Conservation (phyloP, 176 grass and related monocot genomes). For the Pontederia crassipes region DNA sequence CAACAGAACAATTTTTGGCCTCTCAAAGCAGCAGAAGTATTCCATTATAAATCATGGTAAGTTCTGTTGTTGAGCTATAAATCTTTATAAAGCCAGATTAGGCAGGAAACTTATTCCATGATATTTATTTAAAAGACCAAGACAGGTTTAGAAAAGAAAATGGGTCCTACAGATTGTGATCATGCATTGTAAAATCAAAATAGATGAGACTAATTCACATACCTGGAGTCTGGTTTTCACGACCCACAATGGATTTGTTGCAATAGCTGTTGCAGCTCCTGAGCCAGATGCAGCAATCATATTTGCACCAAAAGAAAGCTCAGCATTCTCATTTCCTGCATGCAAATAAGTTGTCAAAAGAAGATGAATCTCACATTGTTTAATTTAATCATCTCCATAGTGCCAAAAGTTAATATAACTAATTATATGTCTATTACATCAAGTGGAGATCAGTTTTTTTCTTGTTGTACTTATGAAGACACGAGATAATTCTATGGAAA, state of each 20-base stretch:
- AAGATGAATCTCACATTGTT: too few species aligned
- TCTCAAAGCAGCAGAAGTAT: too few species aligned
- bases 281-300: slow-evolving; percentile 65
- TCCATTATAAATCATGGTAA: too few species aligned
- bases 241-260: slow-evolving; percentile 88
- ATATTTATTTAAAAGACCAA: not conserved
- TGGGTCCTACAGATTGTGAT: not conserved
- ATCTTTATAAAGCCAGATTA: too few species aligned
- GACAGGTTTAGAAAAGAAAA: not conserved
- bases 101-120: too few species aligned
- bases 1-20: too few species aligned
- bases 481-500: not conserved
- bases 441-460: too few species aligned
- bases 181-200: slow-evolving; percentile 3
- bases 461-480: too few species aligned
- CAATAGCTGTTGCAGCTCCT: slow-evolving; percentile 62
- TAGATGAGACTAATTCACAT: slow-evolving; percentile 16
- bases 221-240: slow-evolving; percentile 92
- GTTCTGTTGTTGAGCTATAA: too few species aligned
- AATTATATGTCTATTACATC: too few species aligned
- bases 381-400: too few species aligned
- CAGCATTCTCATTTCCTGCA: slow-evolving; percentile 21
- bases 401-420: too few species aligned
- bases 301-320: slow-evolving; percentile 55
- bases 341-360: not conserved